phyloP scores from a whole-genome alignment of 202 grass and related monocot species.

The Zizania palustris region DNA sequence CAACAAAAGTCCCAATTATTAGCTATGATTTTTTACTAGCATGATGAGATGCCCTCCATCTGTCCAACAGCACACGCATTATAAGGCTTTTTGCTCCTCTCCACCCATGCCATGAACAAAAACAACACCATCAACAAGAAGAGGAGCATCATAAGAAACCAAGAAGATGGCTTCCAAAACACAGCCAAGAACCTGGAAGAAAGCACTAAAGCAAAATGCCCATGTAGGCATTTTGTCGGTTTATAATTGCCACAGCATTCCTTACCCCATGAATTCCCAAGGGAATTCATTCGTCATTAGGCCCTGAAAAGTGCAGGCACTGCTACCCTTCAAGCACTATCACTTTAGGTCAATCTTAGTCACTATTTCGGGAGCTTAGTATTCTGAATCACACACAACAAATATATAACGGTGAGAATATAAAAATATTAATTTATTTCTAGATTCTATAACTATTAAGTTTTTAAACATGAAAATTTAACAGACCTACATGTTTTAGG shows the following conservation, averaged over 20 bases:
- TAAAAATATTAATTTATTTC: too few relatives aligned
- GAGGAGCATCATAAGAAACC: slow-evolving; percentile 30
- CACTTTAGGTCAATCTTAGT: slow-evolving; percentile 16
- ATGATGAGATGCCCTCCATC: not conserved
- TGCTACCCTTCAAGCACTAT: not conserved
- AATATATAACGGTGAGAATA: too few relatives aligned
- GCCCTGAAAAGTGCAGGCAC: slow-evolving; percentile 41
- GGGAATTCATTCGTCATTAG: slow-evolving; percentile 22
- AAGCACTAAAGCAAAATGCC: slow-evolving; percentile 28
- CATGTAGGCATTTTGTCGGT: slow-evolving; percentile 40
- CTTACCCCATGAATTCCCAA: slow-evolving; percentile 39
- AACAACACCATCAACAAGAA: slow-evolving; percentile 24
- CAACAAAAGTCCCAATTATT: not conserved
- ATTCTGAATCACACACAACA: too few relatives aligned
- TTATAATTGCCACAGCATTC: slow-evolving; percentile 40
- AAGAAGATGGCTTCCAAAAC: slow-evolving; percentile 40
- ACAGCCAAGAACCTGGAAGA: slow-evolving; percentile 36
- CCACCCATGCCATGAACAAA: slow-evolving; percentile 25
- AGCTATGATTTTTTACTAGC: not conserved
- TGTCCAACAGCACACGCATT: not conserved
- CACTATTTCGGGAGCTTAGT: not conserved
- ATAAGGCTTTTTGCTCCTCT: slow-evolving; percentile 2
- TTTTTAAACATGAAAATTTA: too few relatives aligned
- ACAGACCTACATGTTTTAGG: too few relatives aligned
- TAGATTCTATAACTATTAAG: too few relatives aligned